phyloP scores from a whole-genome alignment of 1,139 yeast species.

The Taphrina wiesneri region DNA sequence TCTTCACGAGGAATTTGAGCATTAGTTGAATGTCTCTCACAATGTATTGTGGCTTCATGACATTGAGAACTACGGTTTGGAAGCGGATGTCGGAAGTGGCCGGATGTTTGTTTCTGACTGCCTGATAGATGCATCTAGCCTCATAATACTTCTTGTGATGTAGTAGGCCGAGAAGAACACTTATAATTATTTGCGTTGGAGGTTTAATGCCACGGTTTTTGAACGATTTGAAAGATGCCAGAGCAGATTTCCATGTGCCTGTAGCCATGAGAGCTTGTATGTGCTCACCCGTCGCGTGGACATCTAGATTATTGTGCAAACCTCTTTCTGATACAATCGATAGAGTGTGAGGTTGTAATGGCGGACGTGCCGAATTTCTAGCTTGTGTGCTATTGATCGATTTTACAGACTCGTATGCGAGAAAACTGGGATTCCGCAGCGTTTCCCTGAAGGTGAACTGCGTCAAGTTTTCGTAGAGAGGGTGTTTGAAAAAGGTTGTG shows the following conservation, averaged over 20 bases:
- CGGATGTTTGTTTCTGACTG: background rate
- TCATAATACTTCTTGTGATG: background rate
- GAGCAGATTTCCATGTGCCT: slow-evolving; percentile 1
- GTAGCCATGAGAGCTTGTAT: background rate
- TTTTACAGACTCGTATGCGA: background rate
- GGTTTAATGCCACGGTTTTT: slow-evolving; percentile 1
- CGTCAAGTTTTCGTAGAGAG: background rate
- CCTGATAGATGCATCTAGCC: slow-evolving; percentile 5
- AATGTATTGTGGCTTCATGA: background rate
- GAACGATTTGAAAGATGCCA: background rate
- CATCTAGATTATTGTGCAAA: too few species aligned
- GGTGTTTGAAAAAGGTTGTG: background rate
- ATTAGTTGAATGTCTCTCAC: background rate
- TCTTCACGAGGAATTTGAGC: background rate
- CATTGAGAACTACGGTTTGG: slow-evolving; percentile 2
- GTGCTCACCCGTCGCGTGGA: background rate
- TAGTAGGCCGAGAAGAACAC: slow-evolving; percentile 6
- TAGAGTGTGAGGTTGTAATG: background rate
- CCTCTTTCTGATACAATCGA: background rate
- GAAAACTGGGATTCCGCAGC: background rate
- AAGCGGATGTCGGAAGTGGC: background rate
- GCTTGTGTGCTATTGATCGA: background rate
- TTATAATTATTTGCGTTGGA: slow-evolving; percentile 1
- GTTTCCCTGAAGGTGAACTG: background rate
- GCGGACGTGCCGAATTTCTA: background rate